Conservation (phyloP, 2,329 filamentous ascomycete species). For the Zymoseptoria ardabiliae region DNA sequence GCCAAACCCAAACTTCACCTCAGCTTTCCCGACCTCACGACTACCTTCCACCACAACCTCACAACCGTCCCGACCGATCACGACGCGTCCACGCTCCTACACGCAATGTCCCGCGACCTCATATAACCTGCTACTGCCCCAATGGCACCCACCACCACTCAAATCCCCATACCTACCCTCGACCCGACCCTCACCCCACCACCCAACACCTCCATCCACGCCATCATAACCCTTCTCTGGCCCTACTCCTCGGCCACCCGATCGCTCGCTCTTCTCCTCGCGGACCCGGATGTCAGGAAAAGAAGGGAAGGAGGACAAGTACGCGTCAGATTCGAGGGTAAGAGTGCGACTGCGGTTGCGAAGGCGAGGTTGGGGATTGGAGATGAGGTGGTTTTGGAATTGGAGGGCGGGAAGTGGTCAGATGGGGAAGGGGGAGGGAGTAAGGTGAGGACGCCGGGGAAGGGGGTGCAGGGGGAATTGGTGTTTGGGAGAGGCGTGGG, state of each 20-base stretch:
- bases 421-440: conserved; percentile 43
- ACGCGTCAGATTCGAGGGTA: conserved; percentile 64
- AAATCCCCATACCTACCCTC: conserved; percentile 26
- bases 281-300: conserved; percentile 75
- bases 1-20: neutral
- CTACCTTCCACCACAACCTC: neutral
- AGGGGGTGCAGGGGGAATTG: conserved; percentile 51
- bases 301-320: conserved; percentile 73
- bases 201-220: conserved; percentile 45
- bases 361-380: conserved; percentile 66
- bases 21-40: too few relatives aligned
- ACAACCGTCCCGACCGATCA: neutral
- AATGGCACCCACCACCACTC: conserved; percentile 9
- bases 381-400: conserved; percentile 62
- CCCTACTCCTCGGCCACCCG: conserved; percentile 75
- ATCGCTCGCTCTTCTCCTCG: conserved; percentile 70
- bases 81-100: conserved; percentile 21
- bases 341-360: conserved; percentile 62
- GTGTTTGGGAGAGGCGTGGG: conserved; percentile 37
- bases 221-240: conserved; percentile 79
- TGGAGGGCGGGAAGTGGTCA: conserved; percentile 62
- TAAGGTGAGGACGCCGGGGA: conserved; percentile 47
- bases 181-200: conserved; percentile 19
- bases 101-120: conserved; percentile 49
- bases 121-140: neutral